Evolutionary conservation across 306 rosid genomes (phyloP).

Genomic region (Trifolium fragiferum): DNA sequence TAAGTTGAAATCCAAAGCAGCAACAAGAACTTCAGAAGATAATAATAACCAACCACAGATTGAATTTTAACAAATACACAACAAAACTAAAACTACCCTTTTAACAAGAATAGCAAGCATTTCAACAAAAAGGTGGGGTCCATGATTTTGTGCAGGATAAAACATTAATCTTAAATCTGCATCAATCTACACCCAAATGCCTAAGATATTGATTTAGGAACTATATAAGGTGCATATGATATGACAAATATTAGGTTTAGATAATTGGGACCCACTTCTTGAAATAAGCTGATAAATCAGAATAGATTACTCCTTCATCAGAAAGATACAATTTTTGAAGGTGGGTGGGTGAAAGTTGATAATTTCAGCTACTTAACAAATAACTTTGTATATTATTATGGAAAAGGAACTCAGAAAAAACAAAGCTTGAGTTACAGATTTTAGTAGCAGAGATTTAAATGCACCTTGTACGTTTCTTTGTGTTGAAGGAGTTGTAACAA

Average conservation of each 20-base stretch:
- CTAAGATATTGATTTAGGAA: constrained; percentile 49
- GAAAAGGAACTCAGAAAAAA: constrained; percentile 26
- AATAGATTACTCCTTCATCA: constrained; percentile 37
- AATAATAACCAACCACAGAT: no score
- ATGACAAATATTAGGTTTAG: constrained; percentile 41
- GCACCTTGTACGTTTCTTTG: constrained; percentile 29
- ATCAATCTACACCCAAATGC: constrained; percentile 41
- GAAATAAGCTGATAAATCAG: constrained; percentile 33
- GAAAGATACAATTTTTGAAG: constrained; percentile 50
- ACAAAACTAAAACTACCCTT: constrained; percentile 47
- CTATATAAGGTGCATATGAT: constrained; percentile 43
- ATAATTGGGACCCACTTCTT: constrained; percentile 48
- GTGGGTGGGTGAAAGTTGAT: constrained; percentile 43
- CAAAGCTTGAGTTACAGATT: neutral
- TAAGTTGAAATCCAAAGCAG: constrained; percentile 41
- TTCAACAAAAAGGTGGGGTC: constrained; percentile 34
- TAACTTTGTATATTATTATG: constrained; percentile 28
- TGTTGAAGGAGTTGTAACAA: constrained; percentile 10
- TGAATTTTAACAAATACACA: constrained; percentile 27
- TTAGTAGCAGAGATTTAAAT: constrained; percentile 45
- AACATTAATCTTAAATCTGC: constrained; percentile 46
- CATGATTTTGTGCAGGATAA: constrained; percentile 40
- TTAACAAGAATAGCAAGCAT: constrained; percentile 38
- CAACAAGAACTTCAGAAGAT: constrained; percentile 49
- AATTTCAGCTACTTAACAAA: constrained; percentile 38